Evolutionary conservation across 805 yeast genomes (phyloP).

Genomic region (Jamesozyma piceae): DNA sequence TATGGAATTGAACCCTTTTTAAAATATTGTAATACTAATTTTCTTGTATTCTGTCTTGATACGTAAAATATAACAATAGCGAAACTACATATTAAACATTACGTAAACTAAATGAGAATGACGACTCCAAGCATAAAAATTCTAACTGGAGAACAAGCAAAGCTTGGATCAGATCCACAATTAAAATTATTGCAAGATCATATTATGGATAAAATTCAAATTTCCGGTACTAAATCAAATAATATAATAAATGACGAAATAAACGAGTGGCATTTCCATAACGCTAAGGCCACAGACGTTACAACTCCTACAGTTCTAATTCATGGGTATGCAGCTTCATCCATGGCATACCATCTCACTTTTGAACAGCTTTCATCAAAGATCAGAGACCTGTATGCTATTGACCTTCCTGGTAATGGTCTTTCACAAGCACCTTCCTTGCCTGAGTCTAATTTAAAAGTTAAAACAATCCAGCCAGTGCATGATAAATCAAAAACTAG

Average conservation of each 20-base stretch:
- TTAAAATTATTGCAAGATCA: constrained; percentile 18
- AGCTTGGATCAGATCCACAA: background rate
- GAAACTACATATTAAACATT: background rate
- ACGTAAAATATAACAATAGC: background rate
- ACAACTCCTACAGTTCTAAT: constrained; percentile 43
- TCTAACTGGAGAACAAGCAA: background rate
- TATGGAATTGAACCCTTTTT: no score
- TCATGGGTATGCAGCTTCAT: constrained; percentile 92
- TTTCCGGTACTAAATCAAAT: constrained; percentile 11
- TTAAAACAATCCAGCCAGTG: background rate
- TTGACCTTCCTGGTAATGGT: constrained; percentile 69
- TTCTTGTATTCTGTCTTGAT: background rate
- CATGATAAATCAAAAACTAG: background rate
- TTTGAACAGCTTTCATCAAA: constrained; percentile 40
- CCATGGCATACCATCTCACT: constrained; percentile 72
- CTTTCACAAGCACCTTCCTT: constrained; percentile 43
- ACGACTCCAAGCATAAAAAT: background rate
- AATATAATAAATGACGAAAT: constrained; percentile 17
- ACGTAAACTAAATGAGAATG: background rate
- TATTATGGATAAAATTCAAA: constrained; percentile 14
- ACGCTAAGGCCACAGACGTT: constrained; percentile 13
- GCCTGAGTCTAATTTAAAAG: background rate
- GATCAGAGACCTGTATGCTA: constrained; percentile 53
- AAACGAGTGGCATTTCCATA: constrained; percentile 29
- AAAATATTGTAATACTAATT: no score